Conservation (phyloP, 108 stramenopile species). For the Nitzschia putrida region DNA sequence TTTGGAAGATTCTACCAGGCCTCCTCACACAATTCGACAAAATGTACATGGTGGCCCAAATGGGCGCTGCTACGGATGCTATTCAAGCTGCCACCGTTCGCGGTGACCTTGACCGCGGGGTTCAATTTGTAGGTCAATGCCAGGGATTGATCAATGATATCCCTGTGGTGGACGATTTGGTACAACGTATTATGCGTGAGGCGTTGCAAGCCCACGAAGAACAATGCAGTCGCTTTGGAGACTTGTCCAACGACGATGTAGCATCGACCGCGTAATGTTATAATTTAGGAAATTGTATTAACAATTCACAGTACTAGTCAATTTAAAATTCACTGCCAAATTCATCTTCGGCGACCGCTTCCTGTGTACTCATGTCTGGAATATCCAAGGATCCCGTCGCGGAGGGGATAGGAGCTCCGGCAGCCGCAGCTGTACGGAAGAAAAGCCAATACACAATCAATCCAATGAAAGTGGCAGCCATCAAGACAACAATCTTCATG, state of each 20-base stretch:
- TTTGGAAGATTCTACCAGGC: constrained; percentile 85
- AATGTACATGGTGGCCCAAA: constrained; percentile 82
- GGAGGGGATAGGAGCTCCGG: not conserved
- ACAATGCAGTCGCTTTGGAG: constrained; percentile 21
- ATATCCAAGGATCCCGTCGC: not conserved
- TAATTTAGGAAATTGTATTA: not conserved
- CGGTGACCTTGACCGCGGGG: constrained; percentile 72
- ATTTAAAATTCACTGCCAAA: constrained; percentile 31
- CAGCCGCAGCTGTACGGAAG: constrained; percentile 1
- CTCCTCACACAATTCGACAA: constrained; percentile 76
- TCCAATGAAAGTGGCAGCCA: constrained; percentile 5
- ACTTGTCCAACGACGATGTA: not conserved
- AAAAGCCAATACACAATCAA: constrained; percentile 17
- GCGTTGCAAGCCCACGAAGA: constrained; percentile 42
- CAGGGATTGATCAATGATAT: constrained; percentile 83
- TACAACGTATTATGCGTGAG: constrained; percentile 72
- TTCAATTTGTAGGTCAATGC: constrained; percentile 86
- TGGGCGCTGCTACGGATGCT: constrained; percentile 84
- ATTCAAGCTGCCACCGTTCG: constrained; percentile 77
- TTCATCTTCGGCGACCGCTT: constrained; percentile 20
- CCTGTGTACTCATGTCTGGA: not conserved
- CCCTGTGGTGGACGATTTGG: constrained; percentile 71
- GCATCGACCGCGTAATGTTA: not conserved
- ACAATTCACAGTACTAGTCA: no score
- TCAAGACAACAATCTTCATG: constrained; percentile 26